Base-by-base conservation (phyloP, 2,329 filamentous ascomycete genomes). In the Aschersonia sp. region DNA sequence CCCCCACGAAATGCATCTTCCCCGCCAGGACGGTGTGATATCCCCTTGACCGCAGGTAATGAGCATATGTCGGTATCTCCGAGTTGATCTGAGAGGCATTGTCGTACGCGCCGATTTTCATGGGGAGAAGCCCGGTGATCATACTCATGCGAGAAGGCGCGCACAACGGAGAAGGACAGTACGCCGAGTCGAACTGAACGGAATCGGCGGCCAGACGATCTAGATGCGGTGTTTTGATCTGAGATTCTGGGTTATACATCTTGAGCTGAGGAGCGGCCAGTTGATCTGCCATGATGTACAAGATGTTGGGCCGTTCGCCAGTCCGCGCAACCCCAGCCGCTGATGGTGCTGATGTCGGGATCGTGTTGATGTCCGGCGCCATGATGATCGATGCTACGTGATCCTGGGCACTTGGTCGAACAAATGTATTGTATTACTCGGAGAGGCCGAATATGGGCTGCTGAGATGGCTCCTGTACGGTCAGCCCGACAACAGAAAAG, bases 1-100 rank as follows among this genome's bases (percentile, higher is more conserved):
- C 89, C 35, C 89, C 89, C 48, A 94, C 85, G 62, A 96, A 96
- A 67, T 96, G 89, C 89, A 96, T 96, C 75, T 96, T 96, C 52
- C 89, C 89, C 4, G 89, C 88, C 56, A 96, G 72, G 5, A 84
- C 85, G 9, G 89, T 95, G 66, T 95, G 86, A 60, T 96, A 96
- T 47, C 87, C 88, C 58, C 83, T 80, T 42, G 78, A 74, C 45
- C 89, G 84, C 48, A 96, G 72, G 66, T 95, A 95, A 65, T 96
- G 89, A 6, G 89, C 88, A 61, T 94, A 96, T 1, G 89, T 96
- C 10, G 89, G 89, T 31, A 86, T 78, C 56, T 94, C 88, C 48
- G 86, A 86, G 48, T 79, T 75, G 57, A 96, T 82, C 55, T 89
- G 84, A 35, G 85, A 81, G 43, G 89, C 89, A 61, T 96, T 96